A percentile compares a stretch with the other conserved stretches of the same genome.
Conservation (phyloP, 768 basidiomycete species). For the Kwoniella sp. region DNA sequence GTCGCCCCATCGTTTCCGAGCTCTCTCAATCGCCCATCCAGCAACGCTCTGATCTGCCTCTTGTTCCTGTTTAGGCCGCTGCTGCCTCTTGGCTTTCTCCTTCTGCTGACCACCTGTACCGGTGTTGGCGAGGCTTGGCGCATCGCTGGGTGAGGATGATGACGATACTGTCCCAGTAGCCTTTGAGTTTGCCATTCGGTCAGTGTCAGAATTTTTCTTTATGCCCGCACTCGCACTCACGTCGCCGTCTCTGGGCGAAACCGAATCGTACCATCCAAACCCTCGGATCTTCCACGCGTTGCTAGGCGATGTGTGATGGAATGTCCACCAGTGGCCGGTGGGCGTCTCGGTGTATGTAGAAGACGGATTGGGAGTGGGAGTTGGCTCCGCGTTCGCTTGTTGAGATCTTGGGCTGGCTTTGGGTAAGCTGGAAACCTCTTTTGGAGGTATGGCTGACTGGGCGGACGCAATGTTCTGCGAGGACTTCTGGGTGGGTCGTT, state of each 20-base stretch:
- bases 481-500: no score
- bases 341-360: background rate
- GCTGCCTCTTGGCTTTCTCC: background rate
- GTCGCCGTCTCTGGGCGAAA: background rate
- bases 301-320: conserved; percentile 1
- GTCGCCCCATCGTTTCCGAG: conserved; percentile 8
- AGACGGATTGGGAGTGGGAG: background rate
- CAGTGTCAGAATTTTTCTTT: background rate
- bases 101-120: no score
- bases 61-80: background rate
- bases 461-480: no score
- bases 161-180: no score
- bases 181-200: no score
- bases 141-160: no score
- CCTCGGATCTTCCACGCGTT: conserved; percentile 13
- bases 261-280: conserved; percentile 15
- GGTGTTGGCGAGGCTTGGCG: no score
- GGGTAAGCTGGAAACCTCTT: no score
- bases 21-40: conserved; percentile 13
- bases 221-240: background rate
- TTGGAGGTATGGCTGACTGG: no score
- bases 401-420: no score
- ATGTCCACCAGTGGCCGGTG: conserved; percentile 15
- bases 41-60: conserved; percentile 13
- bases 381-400: no score